Conservation (phyloP, 306 rosid genomes). For the Malus orientalis region DNA sequence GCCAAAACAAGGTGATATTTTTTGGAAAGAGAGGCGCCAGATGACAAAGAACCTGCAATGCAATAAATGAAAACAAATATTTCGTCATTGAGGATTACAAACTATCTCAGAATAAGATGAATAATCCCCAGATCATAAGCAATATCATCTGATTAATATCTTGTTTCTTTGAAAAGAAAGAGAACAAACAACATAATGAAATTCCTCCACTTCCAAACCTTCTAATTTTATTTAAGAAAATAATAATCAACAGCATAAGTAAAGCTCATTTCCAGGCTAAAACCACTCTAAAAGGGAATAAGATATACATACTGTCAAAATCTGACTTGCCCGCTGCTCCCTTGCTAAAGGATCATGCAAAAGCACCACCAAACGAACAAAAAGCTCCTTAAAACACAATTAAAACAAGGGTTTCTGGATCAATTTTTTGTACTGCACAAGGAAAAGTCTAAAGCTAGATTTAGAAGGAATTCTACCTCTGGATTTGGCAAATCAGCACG, state of each 20-base stretch:
- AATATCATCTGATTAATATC: not conserved
- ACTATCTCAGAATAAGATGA: not conserved
- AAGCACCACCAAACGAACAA: slow-evolving; percentile 89
- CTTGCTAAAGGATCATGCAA: slow-evolving; percentile 87
- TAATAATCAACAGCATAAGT: not conserved
- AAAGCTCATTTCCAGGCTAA: not conserved
- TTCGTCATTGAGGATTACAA: slow-evolving; percentile 15
- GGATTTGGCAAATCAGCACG: slow-evolving; percentile 73
- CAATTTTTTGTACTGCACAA: not conserved
- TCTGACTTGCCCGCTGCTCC: slow-evolving; percentile 84
- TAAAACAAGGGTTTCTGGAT: slow-evolving; percentile 13
- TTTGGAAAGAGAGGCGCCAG: slow-evolving; percentile 89
- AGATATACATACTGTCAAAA: slow-evolving; percentile 61
- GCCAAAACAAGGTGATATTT: slow-evolving; percentile 77
- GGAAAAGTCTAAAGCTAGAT: not conserved
- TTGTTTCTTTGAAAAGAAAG: not conserved
- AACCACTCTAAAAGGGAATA: not conserved
- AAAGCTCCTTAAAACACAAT: slow-evolving; percentile 61
- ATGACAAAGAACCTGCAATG: slow-evolving; percentile 66
- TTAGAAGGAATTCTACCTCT: slow-evolving; percentile 39
- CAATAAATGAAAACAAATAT: slow-evolving; percentile 4
- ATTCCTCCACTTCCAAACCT: not conserved
- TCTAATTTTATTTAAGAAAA: not conserved
- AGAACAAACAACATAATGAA: not conserved
- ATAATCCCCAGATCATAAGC: not conserved